Base-by-base conservation (phyloP, 108 stramenopile species). In the Fragilaria crotonensis region DNA sequence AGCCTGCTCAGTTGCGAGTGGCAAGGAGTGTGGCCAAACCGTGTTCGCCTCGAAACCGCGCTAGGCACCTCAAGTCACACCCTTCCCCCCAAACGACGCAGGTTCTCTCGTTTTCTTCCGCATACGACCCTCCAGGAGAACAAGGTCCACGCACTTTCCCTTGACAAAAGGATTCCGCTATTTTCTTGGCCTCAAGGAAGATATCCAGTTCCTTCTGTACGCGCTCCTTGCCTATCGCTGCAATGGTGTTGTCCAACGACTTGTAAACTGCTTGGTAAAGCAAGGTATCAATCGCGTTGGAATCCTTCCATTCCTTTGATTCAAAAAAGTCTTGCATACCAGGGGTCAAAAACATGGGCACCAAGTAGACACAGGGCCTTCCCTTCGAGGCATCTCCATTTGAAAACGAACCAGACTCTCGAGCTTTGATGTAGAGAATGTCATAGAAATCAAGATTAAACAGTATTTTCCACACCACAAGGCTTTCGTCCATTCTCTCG, bases 201-300 rank as follows among this genome's bases (percentile, higher is more conserved):
- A 30, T 17, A 32, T 25, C 18, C 17, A 79, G 36, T 1, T 66
- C 46, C 21, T 46, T 32, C 18, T 75, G 45, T 27, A 81, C 62
- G 23, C 46, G 25, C 25, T 62, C 53, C 18, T 69, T 44, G 19
- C 80, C 80, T 49, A 81, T 52, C 4, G 29, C 36, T 18, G 75
- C 71, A 59, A 81, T 81, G 22, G 80, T 81, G 26, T 28, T 25
- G 45, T 81, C 80, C 21, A 81, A 48, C 45, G 64, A 67, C 25
- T 28, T 11, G 30, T 73, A 70, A 20, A 59, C 77, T 21, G 80
- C 80, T 5, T 68, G 17, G 45, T 78, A 63, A 2, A 81, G 41
- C 22, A 72, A 30, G 2, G n/a, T 5, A 57, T 81, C 80, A 2
- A 31, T 18, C 7, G n/a, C 36, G 18, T 56, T 59, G 54, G 28